Percentiles rank a stretch among this genome's conserved stretches.
These are phyloP conservation scores for Xylariaceae sp. DNA, from an alignment of 2,329 filamentous ascomycete species.

Conservation along the genomic window DNA sequence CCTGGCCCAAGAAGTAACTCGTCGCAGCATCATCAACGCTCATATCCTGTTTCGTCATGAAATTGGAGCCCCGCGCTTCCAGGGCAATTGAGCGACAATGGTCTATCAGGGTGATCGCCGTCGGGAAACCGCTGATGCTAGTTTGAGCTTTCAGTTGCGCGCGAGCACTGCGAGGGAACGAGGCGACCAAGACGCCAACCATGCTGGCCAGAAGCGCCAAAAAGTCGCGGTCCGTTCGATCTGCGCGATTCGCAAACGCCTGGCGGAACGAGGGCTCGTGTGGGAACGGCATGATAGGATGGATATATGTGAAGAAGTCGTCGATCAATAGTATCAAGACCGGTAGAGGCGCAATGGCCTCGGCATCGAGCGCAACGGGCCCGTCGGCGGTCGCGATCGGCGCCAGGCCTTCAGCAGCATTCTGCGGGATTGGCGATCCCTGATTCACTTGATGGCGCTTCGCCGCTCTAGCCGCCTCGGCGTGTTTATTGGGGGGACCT, in stretches of 20 bases:
- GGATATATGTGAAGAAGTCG: constrained; percentile 80
- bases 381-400: constrained; percentile 40
- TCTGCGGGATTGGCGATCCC: constrained; percentile 42
- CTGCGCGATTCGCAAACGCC: constrained; percentile 62
- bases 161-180: constrained; percentile 68
- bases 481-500: constrained; percentile 57
- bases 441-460: constrained; percentile 43
- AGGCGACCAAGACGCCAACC: constrained; percentile 69
- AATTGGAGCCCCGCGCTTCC: constrained; percentile 56
- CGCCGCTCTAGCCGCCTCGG: constrained; percentile 52
- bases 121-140: constrained; percentile 61
- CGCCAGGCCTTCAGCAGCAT: constrained; percentile 47
- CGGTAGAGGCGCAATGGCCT: constrained; percentile 66
- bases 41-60: constrained; percentile 44
- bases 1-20: constrained; percentile 69
- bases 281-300: constrained; percentile 71
- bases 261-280: constrained; percentile 74
- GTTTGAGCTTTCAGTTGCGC: constrained; percentile 65
- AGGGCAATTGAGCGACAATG: constrained; percentile 67
- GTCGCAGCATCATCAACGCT: constrained; percentile 63
- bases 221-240: constrained; percentile 62
- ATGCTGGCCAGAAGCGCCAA: constrained; percentile 69
- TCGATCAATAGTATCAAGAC: constrained; percentile 67
- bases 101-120: constrained; percentile 65
- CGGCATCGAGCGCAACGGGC: constrained; percentile 51